These are phyloP conservation scores for Candida chilensis DNA, from an alignment of 805 yeast species.

Conservation along the genomic window DNA sequence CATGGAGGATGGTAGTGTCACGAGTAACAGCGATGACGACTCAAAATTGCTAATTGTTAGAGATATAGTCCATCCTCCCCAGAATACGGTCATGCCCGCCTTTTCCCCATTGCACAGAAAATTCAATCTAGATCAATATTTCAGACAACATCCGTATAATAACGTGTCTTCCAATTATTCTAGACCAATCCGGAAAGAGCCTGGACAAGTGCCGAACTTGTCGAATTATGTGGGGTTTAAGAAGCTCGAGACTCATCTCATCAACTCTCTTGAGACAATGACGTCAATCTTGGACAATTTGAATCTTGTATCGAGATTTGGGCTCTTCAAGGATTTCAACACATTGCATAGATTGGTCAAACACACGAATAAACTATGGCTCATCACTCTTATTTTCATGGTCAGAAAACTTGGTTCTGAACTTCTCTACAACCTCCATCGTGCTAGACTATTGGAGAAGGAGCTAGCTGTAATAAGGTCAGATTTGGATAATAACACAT, in stretches of 20 bases:
- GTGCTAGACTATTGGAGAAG: conserved; percentile 3
- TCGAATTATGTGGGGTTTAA: background rate
- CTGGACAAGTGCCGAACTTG: background rate
- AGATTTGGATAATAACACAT: conserved; percentile 2
- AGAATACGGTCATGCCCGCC: background rate
- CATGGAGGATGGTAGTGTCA: background rate
- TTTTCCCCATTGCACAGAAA: background rate
- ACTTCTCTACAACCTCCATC: conserved; percentile 1
- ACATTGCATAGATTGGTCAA: conserved; percentile 1
- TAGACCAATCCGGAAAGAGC: background rate
- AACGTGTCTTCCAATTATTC: no score
- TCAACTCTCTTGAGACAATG: conserved; percentile 6
- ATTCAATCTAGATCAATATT: background rate
- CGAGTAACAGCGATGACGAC: background rate
- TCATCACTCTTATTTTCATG: conserved; percentile 6
- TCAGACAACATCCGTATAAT: no score
- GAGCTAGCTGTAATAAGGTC: conserved; percentile 3
- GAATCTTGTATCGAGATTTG: conserved; percentile 5
- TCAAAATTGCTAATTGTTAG: no score
- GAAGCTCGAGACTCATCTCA: conserved; percentile 1
- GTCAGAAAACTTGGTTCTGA: conserved; percentile 4
- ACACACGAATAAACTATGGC: conserved; percentile 8
- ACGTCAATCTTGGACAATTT: conserved; percentile 8
- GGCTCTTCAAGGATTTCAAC: conserved; percentile 5
- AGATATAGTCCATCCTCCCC: background rate